A percentile compares a stretch with the other conserved stretches of the same genome.
These are phyloP conservation scores for Phytophthora agathidicida DNA, from an alignment of 352 stramenopile genomes.

Conservation along the genomic window DNA sequence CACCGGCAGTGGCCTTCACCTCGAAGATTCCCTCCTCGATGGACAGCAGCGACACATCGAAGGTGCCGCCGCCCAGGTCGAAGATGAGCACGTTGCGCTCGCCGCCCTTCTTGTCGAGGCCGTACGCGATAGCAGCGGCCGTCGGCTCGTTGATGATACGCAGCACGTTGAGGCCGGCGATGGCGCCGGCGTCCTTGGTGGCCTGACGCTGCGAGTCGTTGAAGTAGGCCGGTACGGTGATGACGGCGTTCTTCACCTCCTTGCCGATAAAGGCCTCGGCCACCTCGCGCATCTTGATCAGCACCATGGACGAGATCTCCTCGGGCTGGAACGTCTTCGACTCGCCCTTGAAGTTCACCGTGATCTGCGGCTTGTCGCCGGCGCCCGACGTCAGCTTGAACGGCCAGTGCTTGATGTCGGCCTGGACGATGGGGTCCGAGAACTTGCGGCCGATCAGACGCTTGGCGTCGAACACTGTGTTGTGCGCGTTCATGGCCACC, in stretches of 20 bases:
- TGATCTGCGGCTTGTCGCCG: slow-evolving; percentile 74
- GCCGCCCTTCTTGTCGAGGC: slow-evolving; percentile 94
- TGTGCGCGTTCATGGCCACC: slow-evolving; percentile 93
- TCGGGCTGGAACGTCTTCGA: slow-evolving; percentile 77
- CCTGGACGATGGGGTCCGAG: slow-evolving; percentile 89
- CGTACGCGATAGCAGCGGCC: slow-evolving; percentile 92
- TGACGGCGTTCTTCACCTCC: slow-evolving; percentile 75
- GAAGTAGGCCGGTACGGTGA: slow-evolving; percentile 98
- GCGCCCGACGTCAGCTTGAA: slow-evolving; percentile 70
- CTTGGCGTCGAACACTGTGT: slow-evolving; percentile 98
- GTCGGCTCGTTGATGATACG: slow-evolving; percentile 97
- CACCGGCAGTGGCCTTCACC: slow-evolving; percentile 94
- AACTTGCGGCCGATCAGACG: slow-evolving; percentile 96
- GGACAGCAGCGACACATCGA: slow-evolving; percentile 93
- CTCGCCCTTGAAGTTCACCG: slow-evolving; percentile 76
- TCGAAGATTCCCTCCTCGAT: slow-evolving; percentile 97
- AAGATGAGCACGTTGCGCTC: slow-evolving; percentile 97
- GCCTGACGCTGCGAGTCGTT: slow-evolving; percentile 95
- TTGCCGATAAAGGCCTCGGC: slow-evolving; percentile 74
- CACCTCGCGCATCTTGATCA: slow-evolving; percentile 75
- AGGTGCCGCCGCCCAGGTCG: slow-evolving; percentile 94
- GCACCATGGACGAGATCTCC: slow-evolving; percentile 80
- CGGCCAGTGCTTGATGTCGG: slow-evolving; percentile 70
- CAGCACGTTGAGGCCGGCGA: slow-evolving; percentile 92
- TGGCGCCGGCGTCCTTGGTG: slow-evolving; percentile 92